Evolutionary conservation across 495 filamentous ascomycete species (phyloP).

Genomic region (Endocarpon pusillum): DNA sequence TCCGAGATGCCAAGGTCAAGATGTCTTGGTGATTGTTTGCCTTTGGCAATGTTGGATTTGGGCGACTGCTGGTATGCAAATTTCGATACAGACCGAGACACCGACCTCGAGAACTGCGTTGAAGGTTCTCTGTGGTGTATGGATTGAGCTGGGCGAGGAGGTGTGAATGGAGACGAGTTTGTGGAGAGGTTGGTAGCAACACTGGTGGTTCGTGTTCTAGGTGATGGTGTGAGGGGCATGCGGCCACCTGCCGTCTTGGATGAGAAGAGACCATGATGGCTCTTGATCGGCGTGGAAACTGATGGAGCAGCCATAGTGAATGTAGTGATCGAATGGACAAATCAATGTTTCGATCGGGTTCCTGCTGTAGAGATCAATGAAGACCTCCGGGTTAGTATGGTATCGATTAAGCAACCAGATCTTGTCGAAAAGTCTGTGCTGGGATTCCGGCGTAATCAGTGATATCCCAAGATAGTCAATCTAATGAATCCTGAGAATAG

Average conservation of each 20-base stretch:
- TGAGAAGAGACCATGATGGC: conserved; percentile 83
- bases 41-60: conserved; percentile 84
- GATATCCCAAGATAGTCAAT: conserved; percentile 44
- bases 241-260: conserved; percentile 84
- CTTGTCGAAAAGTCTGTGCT: conserved; percentile 6
- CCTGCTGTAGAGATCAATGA: conserved; percentile 7
- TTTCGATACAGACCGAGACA: conserved; percentile 27
- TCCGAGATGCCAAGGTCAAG: conserved; percentile 89
- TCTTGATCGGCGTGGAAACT: conserved; percentile 84
- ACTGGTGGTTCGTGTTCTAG: conserved; percentile 39
- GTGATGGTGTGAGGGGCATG: conserved; percentile 87
- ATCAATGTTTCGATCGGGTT: conserved; percentile 29
- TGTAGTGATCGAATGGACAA: conserved; percentile 24
- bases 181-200: conserved; percentile 30
- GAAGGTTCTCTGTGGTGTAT: conserved; percentile 58
- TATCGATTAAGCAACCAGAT: conserved; percentile 16
- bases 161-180: conserved; percentile 61
- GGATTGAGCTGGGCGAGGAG: conserved; percentile 48
- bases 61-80: conserved; percentile 50
- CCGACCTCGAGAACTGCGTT: conserved; percentile 54
- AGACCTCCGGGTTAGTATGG: conserved; percentile 14
- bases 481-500: conserved; percentile 42
- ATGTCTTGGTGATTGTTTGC: conserved; percentile 49
- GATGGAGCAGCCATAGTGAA: conserved; percentile 68
- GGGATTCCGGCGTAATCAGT: conserved; percentile 6